A percentile compares a stretch with the other conserved stretches of the same genome.
Conservation (phyloP, 345 rosid species). For the Draba incana region DNA sequence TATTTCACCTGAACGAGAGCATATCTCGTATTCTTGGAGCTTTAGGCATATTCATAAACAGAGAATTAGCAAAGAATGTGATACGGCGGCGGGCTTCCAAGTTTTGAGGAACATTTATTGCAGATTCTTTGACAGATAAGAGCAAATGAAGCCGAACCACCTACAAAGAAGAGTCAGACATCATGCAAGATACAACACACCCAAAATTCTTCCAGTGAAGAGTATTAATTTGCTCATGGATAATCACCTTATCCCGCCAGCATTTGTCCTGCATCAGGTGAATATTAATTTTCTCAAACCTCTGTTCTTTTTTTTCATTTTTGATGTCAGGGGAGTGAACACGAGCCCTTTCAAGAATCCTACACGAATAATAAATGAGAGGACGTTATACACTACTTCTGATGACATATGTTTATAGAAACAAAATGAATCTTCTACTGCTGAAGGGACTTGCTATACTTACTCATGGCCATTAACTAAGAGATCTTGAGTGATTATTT, state of each 20-base stretch:
- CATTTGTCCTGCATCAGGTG: slow-evolving; percentile 26
- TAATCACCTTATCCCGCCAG: slow-evolving; percentile 76
- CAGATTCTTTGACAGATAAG: slow-evolving; percentile 94
- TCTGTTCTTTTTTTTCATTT: slow-evolving; percentile 58
- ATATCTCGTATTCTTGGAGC: slow-evolving; percentile 91
- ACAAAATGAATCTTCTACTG: slow-evolving; percentile 1
- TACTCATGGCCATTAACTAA: slow-evolving; percentile 73
- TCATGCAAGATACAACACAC: slow-evolving; percentile 23
- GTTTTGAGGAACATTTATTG: slow-evolving; percentile 91
- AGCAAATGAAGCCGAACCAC: slow-evolving; percentile 80
- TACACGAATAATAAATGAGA: slow-evolving; percentile 38
- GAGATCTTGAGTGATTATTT: slow-evolving; percentile 74
- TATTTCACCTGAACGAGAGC: slow-evolving; percentile 80
- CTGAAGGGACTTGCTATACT: slow-evolving; percentile 45
- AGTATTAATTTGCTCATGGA: neutral
- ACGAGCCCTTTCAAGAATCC: slow-evolving; percentile 61
- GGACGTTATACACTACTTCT: slow-evolving; percentile 24
- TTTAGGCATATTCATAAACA: slow-evolving; percentile 90
- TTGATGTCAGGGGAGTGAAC: slow-evolving; percentile 21
- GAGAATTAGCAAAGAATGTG: slow-evolving; percentile 96
- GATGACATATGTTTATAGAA: slow-evolving; percentile 13
- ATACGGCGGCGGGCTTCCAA: slow-evolving; percentile 97
- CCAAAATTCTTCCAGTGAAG: slow-evolving; percentile 2
- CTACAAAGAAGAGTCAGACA: slow-evolving; percentile 43
- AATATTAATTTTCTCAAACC: slow-evolving; percentile 71